Conservation (phyloP, 306 rosid genomes). For the Leucaena leucocephala region DNA sequence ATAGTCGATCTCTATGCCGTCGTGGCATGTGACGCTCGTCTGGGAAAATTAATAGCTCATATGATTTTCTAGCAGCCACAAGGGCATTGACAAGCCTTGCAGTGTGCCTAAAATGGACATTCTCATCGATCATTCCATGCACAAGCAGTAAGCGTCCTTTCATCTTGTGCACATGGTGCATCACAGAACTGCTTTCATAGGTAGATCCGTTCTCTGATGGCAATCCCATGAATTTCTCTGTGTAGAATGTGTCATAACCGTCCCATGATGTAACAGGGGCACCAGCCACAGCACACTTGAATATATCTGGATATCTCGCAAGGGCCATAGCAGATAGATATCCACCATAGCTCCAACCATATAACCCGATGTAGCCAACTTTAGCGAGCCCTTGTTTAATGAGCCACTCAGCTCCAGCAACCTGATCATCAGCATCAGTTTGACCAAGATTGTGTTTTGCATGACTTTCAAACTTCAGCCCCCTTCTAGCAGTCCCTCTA, state of each 20-base stretch:
- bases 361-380: conserved; percentile 78
- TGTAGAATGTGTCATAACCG: conserved; percentile 93
- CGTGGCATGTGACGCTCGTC: conserved; percentile 98
- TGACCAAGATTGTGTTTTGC: conserved; percentile 66
- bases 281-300: conserved; percentile 79
- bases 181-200: conserved; percentile 66
- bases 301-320: conserved; percentile 73
- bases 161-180: conserved; percentile 77
- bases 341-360: conserved; percentile 99
- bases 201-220: conserved; percentile 56
- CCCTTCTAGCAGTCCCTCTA: conserved; percentile 88
- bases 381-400: conserved; percentile 72
- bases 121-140: conserved; percentile 98
- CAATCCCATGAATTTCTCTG: conserved; percentile 95
- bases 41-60: conserved; percentile 85
- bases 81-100: conserved; percentile 93
- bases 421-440: conserved; percentile 86
- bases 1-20: conserved; percentile 69
- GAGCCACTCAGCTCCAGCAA: conserved; percentile 91
- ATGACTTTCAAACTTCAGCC: conserved; percentile 81
- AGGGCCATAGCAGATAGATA: conserved; percentile 86
- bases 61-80: conserved; percentile 74
- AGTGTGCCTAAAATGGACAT: conserved; percentile 95
- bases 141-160: conserved; percentile 74
- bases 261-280: conserved; percentile 97